phyloP scores from a whole-genome alignment of 257 asterid species.

The Solanum clarkiae region DNA sequence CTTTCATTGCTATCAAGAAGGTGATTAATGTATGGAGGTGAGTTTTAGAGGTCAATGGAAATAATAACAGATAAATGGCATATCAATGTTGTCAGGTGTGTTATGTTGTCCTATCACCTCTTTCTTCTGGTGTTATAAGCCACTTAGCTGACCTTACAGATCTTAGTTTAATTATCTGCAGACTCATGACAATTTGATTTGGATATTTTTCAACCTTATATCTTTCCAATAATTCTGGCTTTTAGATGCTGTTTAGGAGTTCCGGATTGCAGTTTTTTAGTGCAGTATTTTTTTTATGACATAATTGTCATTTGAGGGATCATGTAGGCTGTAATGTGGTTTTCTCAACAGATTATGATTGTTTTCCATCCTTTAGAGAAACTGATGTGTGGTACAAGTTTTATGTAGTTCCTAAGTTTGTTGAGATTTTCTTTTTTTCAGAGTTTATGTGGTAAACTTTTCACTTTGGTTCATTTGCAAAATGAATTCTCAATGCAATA shows the following conservation, averaged over 20 bases:
- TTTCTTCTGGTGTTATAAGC: background rate
- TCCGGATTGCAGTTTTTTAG: background rate
- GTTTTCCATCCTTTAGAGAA: background rate
- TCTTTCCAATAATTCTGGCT: background rate
- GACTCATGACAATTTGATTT: background rate
- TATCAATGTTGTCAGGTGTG: conserved; percentile 10
- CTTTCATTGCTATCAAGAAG: conserved; percentile 2
- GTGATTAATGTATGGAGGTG: conserved; percentile 10
- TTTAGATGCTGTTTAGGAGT: background rate
- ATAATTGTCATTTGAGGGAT: background rate
- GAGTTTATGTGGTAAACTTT: background rate
- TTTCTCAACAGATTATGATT: background rate
- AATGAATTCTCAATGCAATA: background rate
- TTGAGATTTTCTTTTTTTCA: background rate
- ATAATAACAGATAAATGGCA: conserved; percentile 1
- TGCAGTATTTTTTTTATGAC: background rate
- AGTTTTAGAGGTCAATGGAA: background rate
- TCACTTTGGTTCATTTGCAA: background rate
- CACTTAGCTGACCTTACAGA: background rate
- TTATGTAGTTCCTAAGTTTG: background rate
- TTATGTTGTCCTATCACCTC: background rate
- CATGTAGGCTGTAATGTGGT: background rate
- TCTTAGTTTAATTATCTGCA: background rate
- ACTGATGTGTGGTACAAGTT: background rate
- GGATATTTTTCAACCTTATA: background rate